Conservation (phyloP, 2,329 filamentous ascomycete species). For the Coniochaeta sp. region DNA sequence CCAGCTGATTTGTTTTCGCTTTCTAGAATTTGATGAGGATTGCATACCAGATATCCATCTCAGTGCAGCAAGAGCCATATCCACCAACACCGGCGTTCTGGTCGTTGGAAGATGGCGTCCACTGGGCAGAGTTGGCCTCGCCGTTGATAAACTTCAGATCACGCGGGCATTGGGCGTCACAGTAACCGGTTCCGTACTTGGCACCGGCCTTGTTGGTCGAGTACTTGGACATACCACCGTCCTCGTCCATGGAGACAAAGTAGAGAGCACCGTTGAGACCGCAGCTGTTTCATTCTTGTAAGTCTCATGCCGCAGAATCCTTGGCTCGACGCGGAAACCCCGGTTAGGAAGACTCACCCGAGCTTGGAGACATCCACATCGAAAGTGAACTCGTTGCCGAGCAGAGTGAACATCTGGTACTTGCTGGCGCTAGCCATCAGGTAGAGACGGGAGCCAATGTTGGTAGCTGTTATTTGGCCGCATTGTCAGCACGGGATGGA, state of each 20-base stretch:
- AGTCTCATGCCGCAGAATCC: not conserved
- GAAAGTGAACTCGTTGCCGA: conserved; percentile 57
- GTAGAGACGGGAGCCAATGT: conserved; percentile 27
- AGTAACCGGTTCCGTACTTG: conserved; percentile 53
- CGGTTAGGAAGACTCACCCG: conserved; percentile 44
- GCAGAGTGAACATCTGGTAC: conserved; percentile 45
- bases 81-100: conserved; percentile 39
- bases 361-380: conserved; percentile 58
- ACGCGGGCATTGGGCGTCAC: conserved; percentile 43
- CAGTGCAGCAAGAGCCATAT: conserved; percentile 47
- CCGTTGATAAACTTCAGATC: conserved; percentile 51
- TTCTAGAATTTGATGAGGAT: not conserved
- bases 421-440: conserved; percentile 22
- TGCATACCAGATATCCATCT: conserved; percentile 53
- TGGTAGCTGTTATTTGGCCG: conserved; percentile 20
- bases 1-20: not conserved
- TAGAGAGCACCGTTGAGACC: conserved; percentile 60
- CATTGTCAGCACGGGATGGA: not conserved
- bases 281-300: conserved; percentile 26
- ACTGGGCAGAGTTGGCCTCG: conserved; percentile 41
- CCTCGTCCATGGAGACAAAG: conserved; percentile 42
- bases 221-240: conserved; percentile 45
- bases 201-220: conserved; percentile 42
- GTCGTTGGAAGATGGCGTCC: conserved; percentile 42
- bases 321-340: not conserved